A percentile compares a stretch with the other conserved stretches of the same genome.
Evolutionary conservation across 108 stramenopile species (phyloP).

Genomic region (Conticribra weissflogii): DNA sequence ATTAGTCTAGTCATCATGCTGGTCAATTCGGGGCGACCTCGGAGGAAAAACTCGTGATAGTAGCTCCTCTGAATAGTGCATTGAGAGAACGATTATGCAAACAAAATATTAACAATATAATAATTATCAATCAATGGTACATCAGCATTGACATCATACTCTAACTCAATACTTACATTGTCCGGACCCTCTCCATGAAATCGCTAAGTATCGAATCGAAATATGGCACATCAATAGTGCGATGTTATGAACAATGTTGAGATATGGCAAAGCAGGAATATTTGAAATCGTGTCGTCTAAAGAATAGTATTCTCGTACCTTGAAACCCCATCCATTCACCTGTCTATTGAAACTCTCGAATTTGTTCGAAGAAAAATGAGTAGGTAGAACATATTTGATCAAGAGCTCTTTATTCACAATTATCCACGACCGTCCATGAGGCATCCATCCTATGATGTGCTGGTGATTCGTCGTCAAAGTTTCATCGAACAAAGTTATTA

Average conservation of each 20-base stretch:
- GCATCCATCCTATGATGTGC: constrained; percentile 61
- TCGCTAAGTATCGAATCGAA: constrained; percentile 1
- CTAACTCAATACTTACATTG: too few relatives aligned
- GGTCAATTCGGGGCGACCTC: constrained; percentile 33
- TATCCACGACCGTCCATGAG: constrained; percentile 32
- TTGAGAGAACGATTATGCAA: neutral
- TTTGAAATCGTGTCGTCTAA: neutral
- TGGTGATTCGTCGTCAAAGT: too few relatives aligned
- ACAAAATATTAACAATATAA: neutral
- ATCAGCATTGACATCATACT: too few relatives aligned
- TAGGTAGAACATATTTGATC: constrained; percentile 14
- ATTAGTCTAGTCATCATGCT: constrained; percentile 14
- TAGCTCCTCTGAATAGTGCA: constrained; percentile 36
- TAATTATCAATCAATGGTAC: too few relatives aligned
- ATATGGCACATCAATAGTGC: neutral
- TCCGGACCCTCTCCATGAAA: constrained; percentile 6
- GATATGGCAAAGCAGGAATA: neutral
- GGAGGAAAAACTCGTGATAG: constrained; percentile 41
- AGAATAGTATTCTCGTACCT: constrained; percentile 16
- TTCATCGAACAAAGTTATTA: too few relatives aligned
- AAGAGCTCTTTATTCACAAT: constrained; percentile 30
- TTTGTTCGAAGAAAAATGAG: constrained; percentile 23
- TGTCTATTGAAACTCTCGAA: constrained; percentile 33
- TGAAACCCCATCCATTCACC: constrained; percentile 47
- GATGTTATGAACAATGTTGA: neutral